Evolutionary conservation across 2,329 filamentous ascomycete species (phyloP), one percentile per base, ranked within the genome.

Genomic region (Aspergillus clavatus): DNA sequence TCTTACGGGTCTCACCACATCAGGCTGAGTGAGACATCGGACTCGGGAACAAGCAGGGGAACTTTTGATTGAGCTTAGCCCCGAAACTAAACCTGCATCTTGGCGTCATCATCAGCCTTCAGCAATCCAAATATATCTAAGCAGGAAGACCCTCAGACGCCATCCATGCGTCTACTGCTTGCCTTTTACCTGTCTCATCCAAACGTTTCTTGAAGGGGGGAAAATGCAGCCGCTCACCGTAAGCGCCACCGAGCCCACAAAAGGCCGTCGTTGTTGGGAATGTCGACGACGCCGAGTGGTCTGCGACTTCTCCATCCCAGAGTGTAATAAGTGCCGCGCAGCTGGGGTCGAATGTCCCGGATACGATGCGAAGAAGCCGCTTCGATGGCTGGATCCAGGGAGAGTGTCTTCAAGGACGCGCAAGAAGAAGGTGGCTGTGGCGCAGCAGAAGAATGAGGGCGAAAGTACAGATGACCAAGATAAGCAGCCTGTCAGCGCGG

Each of bases 331-430:
- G 26, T 48, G 46, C 23, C 27, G 26, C 11, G 16, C 35, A 4
- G 28, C 43, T 12, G 42, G 46, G 10, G 31, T 45, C 6, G 35
- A 26, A 14, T 48, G 46, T 21, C 46, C 43, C 1, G 46, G 46
- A 21, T 48, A 48, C 22, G 43, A 37, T 18, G 43, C 40, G 3
- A 45, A 48, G 7, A 45, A 48, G 24, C 46, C 46, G 19, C 33
- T 48, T 7, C 42, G 39, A 23, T 45, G 46, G 46, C 19, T 42
- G 4, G 16, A 38, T 14, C 23, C 46, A 7, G 35, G 46, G 3
- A 45, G 28, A n/a, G 46, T 45, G 14, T 27, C 23, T 14, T 45
- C 42, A 8, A 41, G 38, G 1, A 8, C 37, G 26, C 24, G 31
- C 7, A 39, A 27, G n/a, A 23, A 24, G 12, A 33, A n/a, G n/a